These are phyloP conservation scores for Naganishia vishniacii DNA, from an alignment of 768 basidiomycete genomes.

Conservation along the genomic window DNA sequence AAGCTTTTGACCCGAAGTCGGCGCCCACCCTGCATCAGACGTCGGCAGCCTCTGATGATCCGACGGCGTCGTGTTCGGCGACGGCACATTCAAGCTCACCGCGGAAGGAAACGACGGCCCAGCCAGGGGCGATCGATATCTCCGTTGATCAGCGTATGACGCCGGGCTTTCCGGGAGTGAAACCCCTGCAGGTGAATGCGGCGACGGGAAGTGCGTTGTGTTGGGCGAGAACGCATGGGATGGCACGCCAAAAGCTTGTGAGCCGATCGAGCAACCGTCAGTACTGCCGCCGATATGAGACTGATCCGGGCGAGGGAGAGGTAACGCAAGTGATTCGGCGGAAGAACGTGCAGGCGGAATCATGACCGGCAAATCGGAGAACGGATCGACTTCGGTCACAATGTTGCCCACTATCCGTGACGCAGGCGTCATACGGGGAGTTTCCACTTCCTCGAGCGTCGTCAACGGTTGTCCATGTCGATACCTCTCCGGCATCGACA, in stretches of 20 bases:
- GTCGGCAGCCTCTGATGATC: neutral
- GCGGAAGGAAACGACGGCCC: constrained; percentile 1
- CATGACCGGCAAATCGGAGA: neutral
- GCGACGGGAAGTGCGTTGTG: constrained; percentile 5
- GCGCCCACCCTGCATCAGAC: neutral
- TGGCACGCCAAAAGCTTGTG: neutral
- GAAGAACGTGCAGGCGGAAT: constrained; percentile 8
- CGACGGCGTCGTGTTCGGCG: neutral
- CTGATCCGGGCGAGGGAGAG: neutral
- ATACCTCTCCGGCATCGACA: constrained; percentile 17
- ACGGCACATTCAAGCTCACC: constrained; percentile 5
- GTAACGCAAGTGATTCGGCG: constrained; percentile 13
- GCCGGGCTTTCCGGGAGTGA: constrained; percentile 21
- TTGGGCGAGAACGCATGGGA: neutral
- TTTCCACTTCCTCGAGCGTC: constrained; percentile 18
- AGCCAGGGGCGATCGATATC: neutral
- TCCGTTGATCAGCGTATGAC: neutral
- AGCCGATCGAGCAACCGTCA: neutral
- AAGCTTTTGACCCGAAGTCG: neutral
- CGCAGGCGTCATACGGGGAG: neutral
- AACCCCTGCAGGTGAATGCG: neutral
- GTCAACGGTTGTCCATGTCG: constrained; percentile 24
- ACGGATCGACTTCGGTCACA: constrained; percentile 2
- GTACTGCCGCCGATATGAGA: neutral
- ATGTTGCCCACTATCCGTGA: neutral